phyloP scores from a whole-genome alignment of 2,329 filamentous ascomycete species.

The Microthyrium microscopicum region DNA sequence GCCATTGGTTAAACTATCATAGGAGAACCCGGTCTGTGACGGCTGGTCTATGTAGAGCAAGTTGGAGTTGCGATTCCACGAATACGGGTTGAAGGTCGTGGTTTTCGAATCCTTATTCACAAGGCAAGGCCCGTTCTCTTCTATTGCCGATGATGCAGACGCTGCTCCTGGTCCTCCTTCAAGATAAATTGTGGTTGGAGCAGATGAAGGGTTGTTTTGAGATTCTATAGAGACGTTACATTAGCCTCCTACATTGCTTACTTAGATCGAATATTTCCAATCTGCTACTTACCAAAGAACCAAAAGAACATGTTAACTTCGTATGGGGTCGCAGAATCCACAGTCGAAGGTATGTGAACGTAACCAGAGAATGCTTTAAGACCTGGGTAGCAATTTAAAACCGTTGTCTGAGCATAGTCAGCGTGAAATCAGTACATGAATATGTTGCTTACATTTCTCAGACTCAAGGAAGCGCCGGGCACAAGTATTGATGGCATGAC shows the following conservation, averaged over 20 bases:
- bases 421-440: neutral
- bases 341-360: conserved; percentile 36
- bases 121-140: conserved; percentile 37
- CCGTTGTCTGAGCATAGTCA: conserved; percentile 10
- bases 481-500: conserved; percentile 1
- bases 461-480: conserved; percentile 12
- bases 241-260: too few relatives aligned
- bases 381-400: conserved; percentile 40
- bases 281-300: conserved; percentile 51
- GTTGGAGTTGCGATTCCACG: conserved; percentile 43
- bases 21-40: conserved; percentile 38
- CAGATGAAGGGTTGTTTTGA: conserved; percentile 31
- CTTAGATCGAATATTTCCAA: too few relatives aligned
- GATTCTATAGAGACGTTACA: too few relatives aligned
- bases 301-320: conserved; percentile 46
- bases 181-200: conserved; percentile 43
- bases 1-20: conserved; percentile 23
- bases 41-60: conserved; percentile 42
- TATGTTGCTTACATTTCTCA: conserved; percentile 12
- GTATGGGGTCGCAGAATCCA: conserved; percentile 25
- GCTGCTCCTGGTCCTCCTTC: conserved; percentile 44
- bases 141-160: conserved; percentile 30
- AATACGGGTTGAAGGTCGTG: conserved; percentile 37
- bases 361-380: conserved; percentile 44
- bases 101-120: conserved; percentile 36